Percentiles rank a stretch among this genome's conserved stretches.
phyloP scores from a whole-genome alignment of 1,139 yeast genomes.

The Yamadazyma diospyri region DNA sequence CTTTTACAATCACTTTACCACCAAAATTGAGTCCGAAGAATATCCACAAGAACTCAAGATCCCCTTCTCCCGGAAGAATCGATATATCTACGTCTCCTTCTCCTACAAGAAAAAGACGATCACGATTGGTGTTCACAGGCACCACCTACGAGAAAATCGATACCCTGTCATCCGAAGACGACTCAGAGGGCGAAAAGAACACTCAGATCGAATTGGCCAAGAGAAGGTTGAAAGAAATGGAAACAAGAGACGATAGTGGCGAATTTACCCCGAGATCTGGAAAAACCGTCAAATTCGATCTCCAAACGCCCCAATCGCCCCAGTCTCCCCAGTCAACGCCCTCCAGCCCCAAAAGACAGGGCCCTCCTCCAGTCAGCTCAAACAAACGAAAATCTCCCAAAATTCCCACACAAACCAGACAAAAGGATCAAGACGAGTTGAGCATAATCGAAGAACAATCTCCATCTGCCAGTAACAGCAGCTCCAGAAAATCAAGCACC shows the following conservation, averaged over 20 bases:
- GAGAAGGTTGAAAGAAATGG: slow-evolving; percentile 2
- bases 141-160: slow-evolving; percentile 35
- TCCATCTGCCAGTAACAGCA: slow-evolving; percentile 24
- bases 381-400: slow-evolving; percentile 21
- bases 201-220: slow-evolving; percentile 5
- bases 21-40: slow-evolving; percentile 38
- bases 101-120: slow-evolving; percentile 13
- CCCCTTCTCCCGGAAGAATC: slow-evolving; percentile 16
- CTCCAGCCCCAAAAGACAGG: slow-evolving; percentile 15
- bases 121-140: slow-evolving; percentile 36
- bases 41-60: slow-evolving; percentile 6
- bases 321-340: slow-evolving; percentile 18
- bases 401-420: slow-evolving; percentile 15
- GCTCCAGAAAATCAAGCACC: slow-evolving; percentile 31
- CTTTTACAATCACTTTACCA: slow-evolving; percentile 41
- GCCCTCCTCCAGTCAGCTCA: slow-evolving; percentile 21
- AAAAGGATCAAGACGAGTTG: slow-evolving; percentile 29
- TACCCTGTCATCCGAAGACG: slow-evolving; percentile 25
- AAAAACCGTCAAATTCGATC: too few relatives aligned
- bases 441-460: slow-evolving; percentile 42
- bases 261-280: background rate
- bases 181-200: slow-evolving; percentile 6
- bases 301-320: background rate
- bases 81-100: slow-evolving; percentile 9
- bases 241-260: background rate